phyloP scores from a whole-genome alignment of 208 protist genomes.

The Trypanosoma vivax region DNA sequence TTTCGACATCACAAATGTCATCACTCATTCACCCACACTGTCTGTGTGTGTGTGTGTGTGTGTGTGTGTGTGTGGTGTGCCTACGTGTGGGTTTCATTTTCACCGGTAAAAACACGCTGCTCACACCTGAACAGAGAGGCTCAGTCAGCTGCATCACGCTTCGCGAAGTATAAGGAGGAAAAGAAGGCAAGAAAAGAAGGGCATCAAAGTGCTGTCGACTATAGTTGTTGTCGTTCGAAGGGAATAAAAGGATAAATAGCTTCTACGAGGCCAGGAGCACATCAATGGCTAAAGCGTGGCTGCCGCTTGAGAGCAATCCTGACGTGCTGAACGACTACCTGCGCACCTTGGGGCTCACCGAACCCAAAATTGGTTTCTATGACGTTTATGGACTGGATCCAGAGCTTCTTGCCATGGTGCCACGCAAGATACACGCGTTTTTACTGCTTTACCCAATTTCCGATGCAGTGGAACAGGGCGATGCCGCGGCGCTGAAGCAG shows the following conservation, averaged over 20 bases:
- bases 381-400: constrained; percentile 90
- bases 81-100: no score
- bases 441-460: constrained; percentile 91
- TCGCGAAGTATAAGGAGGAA: neutral
- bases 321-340: constrained; percentile 88
- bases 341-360: constrained; percentile 35
- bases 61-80: no score
- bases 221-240: no score
- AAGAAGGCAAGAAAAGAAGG: neutral
- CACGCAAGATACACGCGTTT: constrained; percentile 80
- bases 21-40: no score
- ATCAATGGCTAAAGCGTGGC: constrained; percentile 39
- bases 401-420: constrained; percentile 90
- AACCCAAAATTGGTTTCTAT: constrained; percentile 58
- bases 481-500: constrained; percentile 3
- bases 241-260: neutral
- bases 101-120: no score
- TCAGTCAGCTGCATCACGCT: neutral
- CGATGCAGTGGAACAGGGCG: constrained; percentile 21
- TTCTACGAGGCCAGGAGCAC: neutral
- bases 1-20: no score
- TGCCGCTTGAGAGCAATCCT: constrained; percentile 93
- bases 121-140: no score
- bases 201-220: neutral
- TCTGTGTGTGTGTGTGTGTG: no score